phyloP scores from a whole-genome alignment of 257 asterid genomes.

The Nicotiana sylvestris region DNA sequence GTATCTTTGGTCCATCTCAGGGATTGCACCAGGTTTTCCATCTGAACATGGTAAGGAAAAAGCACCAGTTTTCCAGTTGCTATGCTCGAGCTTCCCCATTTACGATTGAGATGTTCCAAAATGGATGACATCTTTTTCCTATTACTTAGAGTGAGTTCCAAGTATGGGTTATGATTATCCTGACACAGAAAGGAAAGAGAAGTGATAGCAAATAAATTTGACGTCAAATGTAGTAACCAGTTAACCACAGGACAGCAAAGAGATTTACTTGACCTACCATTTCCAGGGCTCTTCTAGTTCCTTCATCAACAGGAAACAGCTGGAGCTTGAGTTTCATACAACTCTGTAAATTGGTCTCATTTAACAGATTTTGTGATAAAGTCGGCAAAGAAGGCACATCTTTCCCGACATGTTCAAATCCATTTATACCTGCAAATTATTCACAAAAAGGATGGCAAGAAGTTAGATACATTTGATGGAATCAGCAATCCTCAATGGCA shows the following conservation, averaged over 20 bases:
- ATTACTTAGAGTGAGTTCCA: slow-evolving; percentile 85
- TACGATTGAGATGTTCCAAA: slow-evolving; percentile 84
- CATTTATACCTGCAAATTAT: slow-evolving; percentile 43
- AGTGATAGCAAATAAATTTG: not conserved
- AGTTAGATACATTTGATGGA: not conserved
- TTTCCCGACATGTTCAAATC: slow-evolving; percentile 48
- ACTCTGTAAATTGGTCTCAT: slow-evolving; percentile 43
- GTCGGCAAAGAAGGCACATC: slow-evolving; percentile 32
- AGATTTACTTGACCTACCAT: slow-evolving; percentile 40
- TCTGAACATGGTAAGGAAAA: slow-evolving; percentile 70
- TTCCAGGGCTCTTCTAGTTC: slow-evolving; percentile 83
- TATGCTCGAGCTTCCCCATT: slow-evolving; percentile 73
- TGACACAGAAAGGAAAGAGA: slow-evolving; percentile 18
- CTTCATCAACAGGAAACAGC: slow-evolving; percentile 87
- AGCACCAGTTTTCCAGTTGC: slow-evolving; percentile 63
- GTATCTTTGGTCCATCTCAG: slow-evolving; percentile 89
- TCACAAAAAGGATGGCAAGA: not conserved
- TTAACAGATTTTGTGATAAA: slow-evolving; percentile 28
- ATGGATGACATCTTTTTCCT: slow-evolving; percentile 90
- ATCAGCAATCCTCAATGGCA: not conserved
- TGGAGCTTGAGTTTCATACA: slow-evolving; percentile 82
- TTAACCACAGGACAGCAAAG: not conserved
- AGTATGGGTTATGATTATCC: slow-evolving; percentile 85
- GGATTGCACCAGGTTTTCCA: slow-evolving; percentile 53
- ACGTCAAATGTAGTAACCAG: not conserved